Percentiles rank a stretch among this genome's conserved stretches.
Conservation (phyloP, 164 flowering plant species). For the Chloranthus sessilifolius region DNA sequence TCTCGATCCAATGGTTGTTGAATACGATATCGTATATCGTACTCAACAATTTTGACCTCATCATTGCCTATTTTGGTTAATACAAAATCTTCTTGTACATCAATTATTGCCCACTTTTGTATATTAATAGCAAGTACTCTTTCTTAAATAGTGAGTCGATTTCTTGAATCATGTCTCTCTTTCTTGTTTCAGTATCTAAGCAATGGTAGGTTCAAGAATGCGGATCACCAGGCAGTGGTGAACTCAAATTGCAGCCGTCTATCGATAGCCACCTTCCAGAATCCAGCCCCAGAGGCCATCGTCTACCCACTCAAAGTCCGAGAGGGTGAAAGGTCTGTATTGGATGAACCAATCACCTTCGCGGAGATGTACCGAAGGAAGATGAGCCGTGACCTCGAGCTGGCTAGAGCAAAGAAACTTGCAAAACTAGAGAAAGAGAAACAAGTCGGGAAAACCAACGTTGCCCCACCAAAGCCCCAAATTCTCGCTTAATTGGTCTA, state of each 20-base stretch:
- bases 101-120: too few relatives aligned
- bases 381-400: constrained; percentile 75
- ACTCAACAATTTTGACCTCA: too few relatives aligned
- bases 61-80: too few relatives aligned
- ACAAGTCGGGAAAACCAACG: too few relatives aligned
- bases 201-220: constrained; percentile 93
- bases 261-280: constrained; percentile 85
- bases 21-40: too few relatives aligned
- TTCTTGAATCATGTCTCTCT: too few relatives aligned
- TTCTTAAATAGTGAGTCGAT: too few relatives aligned
- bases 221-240: constrained; percentile 92
- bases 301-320: constrained; percentile 62
- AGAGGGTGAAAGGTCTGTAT: constrained; percentile 63
- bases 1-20: too few relatives aligned
- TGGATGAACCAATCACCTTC: constrained; percentile 67
- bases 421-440: constrained; percentile 48
- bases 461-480: too few relatives aligned
- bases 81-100: too few relatives aligned
- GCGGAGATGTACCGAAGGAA: constrained; percentile 77
- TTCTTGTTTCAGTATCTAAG: constrained; percentile 46
- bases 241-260: constrained; percentile 65
- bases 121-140: too few relatives aligned
- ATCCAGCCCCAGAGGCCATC: constrained; percentile 75
- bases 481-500: too few relatives aligned
- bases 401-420: constrained; percentile 67